phyloP scores from a whole-genome alignment of 495 filamentous ascomycete genomes.

The Cryomyces minteri region DNA sequence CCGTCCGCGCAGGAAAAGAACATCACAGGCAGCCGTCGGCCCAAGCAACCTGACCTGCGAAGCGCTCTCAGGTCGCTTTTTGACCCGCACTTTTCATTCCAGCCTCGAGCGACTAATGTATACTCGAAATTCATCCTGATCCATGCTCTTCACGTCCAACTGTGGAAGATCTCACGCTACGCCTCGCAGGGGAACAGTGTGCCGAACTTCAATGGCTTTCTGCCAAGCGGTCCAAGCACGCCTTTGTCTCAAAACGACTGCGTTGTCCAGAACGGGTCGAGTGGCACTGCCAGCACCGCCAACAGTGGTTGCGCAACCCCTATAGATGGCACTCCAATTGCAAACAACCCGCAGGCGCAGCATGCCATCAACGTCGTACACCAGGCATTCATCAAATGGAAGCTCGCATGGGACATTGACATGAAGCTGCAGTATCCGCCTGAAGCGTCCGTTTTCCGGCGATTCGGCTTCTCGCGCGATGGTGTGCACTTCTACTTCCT shows the following conservation, averaged over 20 bases:
- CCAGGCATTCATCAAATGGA: conserved; percentile 42
- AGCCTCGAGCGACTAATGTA: conserved; percentile 37
- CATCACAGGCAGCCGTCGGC: conserved; percentile 34
- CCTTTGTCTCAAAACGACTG: conserved; percentile 31
- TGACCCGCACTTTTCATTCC: conserved; percentile 29
- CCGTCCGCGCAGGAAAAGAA: conserved; percentile 27
- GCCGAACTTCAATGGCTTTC: conserved; percentile 2
- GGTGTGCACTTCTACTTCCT: conserved; percentile 49
- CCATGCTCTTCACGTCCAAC: conserved; percentile 27
- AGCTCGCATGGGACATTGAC: conserved; percentile 43
- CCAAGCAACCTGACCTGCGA: conserved; percentile 38
- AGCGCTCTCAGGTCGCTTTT: conserved; percentile 34
- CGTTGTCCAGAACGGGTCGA: conserved; percentile 18
- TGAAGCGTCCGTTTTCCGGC: conserved; percentile 20
- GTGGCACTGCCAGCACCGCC: conserved; percentile 15
- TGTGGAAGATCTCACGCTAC: conserved; percentile 7
- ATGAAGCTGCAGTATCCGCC: conserved; percentile 42
- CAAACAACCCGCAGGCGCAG: background rate
- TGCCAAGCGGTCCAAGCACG: conserved; percentile 22
- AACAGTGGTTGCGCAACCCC: conserved; percentile 34
- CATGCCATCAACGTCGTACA: conserved; percentile 1
- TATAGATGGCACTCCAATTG: conserved; percentile 5
- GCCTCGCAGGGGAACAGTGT: background rate
- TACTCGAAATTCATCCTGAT: conserved; percentile 54
- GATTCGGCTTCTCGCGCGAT: conserved; percentile 45